Percentiles rank a stretch among this genome's conserved stretches.
Evolutionary conservation across 2,329 filamentous ascomycete species (phyloP).

Genomic region (Colletotrichum caudatum): DNA sequence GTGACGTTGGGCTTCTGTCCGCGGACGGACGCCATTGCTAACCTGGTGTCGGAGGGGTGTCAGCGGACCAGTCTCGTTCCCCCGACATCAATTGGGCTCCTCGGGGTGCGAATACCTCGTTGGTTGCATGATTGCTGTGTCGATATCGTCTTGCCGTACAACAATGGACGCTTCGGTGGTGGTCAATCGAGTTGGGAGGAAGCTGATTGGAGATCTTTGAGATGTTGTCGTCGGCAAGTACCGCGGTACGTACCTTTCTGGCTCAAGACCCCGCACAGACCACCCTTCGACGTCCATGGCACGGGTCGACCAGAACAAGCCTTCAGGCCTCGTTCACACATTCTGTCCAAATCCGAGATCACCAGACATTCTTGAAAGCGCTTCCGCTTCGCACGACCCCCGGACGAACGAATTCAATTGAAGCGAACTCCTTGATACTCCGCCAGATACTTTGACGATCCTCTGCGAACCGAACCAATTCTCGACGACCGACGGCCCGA

Average conservation of each 20-base stretch:
- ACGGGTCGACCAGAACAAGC: slow-evolving; percentile 35
- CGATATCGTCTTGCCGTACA: slow-evolving; percentile 37
- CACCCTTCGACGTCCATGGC: slow-evolving; percentile 25
- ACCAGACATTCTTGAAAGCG: slow-evolving; percentile 35
- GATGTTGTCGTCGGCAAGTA: slow-evolving; percentile 42
- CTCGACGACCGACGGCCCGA: slow-evolving; percentile 31
- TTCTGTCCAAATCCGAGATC: slow-evolving; percentile 40
- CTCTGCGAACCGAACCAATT: background rate
- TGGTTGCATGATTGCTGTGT: slow-evolving; percentile 48
- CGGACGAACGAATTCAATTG: slow-evolving; percentile 20
- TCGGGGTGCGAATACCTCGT: slow-evolving; percentile 43
- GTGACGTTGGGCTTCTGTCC: slow-evolving; percentile 80
- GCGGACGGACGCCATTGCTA: slow-evolving; percentile 59
- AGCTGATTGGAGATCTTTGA: slow-evolving; percentile 41
- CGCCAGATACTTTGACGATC: background rate
- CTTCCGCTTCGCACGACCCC: slow-evolving; percentile 23
- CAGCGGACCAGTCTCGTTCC: background rate
- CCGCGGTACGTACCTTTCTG: slow-evolving; percentile 37
- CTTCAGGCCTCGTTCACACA: slow-evolving; percentile 38
- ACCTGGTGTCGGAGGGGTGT: slow-evolving; percentile 48
- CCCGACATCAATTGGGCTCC: slow-evolving; percentile 20
- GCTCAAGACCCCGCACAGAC: slow-evolving; percentile 32
- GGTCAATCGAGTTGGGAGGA: slow-evolving; percentile 38
- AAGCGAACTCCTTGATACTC: slow-evolving; percentile 7
- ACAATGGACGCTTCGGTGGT: slow-evolving; percentile 33